Evolutionary conservation across 805 yeast species (phyloP), one percentile per base, ranked within the genome.

Genomic region (Clavispora phyllophila): DNA sequence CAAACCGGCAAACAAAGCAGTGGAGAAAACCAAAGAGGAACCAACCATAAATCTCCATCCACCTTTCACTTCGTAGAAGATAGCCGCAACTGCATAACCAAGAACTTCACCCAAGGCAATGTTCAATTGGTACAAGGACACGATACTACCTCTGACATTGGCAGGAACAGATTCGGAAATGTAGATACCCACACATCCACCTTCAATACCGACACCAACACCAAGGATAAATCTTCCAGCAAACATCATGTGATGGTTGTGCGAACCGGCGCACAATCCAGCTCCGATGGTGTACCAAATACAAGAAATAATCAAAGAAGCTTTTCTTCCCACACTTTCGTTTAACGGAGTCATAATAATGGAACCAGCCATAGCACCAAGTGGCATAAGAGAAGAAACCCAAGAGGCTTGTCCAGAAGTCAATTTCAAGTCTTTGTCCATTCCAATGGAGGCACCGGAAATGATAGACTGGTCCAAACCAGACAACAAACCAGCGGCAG

Each of bases 41-140:
- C 86, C 86, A 19, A 81, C 68, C 78, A 79, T 80, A 59, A 54
- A 79, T 54, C 86, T 68, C 87, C 87, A 81, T 19, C 81, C 83
- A 26, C 76, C 79, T 3, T 61, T 47, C 9, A 79, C 80, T 15
- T 68, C 70, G 45, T 70, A 76, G 60, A 81, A 81, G 15, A 80
- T 78, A 9, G 82, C 84, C 34, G 82, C 80, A 42, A 78, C 69
- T 4, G 82, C 82, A 50, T 72, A 81, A 15, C 87, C 86, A 27
- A 80, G 52, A 12, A 80, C 81, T 55, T 81, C 86, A 43, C 87
- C 86, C 23, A 81, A 65, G 0, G 86, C 86, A 55, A 80, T 76
- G 56, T 74, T 77, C 58, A 80, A 74, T 58, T 81, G 87, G 57
- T 78, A 80, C 58, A 80, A 55, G 2, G 85, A 78, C 18, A 80